Evolutionary conservation across 305 asterid species (phyloP).

Genomic region (Withania somnifera): DNA sequence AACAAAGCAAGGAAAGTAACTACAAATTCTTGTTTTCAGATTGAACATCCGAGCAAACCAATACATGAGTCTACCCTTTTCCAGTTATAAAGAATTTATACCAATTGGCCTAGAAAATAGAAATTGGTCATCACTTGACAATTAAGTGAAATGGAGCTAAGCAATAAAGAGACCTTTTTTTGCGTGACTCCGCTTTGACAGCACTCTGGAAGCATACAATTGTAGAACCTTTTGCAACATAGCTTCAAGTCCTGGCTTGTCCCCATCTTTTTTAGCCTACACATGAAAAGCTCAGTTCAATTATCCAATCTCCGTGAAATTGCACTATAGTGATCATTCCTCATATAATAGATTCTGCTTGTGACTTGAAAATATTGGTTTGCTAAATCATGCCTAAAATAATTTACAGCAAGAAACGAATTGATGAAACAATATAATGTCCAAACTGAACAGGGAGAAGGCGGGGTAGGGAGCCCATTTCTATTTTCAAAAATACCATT

Average conservation of each 20-base stretch:
- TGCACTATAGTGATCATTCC: neutral
- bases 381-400: neutral
- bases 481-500: neutral
- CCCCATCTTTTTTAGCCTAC: slow-evolving; percentile 88
- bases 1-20: slow-evolving; percentile 13
- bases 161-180: slow-evolving; percentile 41
- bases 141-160: neutral
- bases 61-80: neutral
- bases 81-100: neutral
- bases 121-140: neutral
- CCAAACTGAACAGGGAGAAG: neutral
- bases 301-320: neutral
- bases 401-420: neutral
- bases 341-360: neutral
- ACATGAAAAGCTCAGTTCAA: neutral
- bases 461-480: neutral
- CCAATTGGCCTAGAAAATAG: neutral
- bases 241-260: slow-evolving; percentile 95
- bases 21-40: neutral
- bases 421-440: neutral
- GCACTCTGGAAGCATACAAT: slow-evolving; percentile 77
- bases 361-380: neutral
- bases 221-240: slow-evolving; percentile 91
- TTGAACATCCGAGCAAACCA: neutral
- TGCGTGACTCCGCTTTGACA: slow-evolving; percentile 88